These are phyloP conservation scores for Neurospora sp. DNA, from an alignment of 495 filamentous ascomycete genomes.

Conservation along the genomic window DNA sequence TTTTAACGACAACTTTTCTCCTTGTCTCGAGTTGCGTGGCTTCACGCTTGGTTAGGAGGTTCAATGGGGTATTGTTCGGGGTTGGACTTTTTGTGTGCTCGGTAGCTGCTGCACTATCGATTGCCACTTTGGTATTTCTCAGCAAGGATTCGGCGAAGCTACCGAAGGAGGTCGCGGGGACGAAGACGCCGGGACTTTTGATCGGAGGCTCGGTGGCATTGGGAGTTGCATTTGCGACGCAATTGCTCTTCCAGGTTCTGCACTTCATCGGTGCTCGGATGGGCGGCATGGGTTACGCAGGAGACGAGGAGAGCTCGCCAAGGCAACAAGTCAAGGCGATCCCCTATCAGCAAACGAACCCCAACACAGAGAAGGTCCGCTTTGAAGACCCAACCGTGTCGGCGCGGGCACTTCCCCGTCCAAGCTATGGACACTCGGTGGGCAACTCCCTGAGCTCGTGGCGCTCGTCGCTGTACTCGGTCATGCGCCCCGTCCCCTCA, in stretches of 20 bases:
- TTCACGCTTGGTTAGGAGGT: conserved; percentile 11
- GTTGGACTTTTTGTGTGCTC: conserved; percentile 24
- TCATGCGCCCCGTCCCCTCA: conserved; percentile 40
- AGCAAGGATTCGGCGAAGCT: conserved; percentile 17
- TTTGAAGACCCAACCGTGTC: conserved; percentile 6
- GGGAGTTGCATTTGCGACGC: conserved; percentile 29
- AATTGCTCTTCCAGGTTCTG: conserved; percentile 30
- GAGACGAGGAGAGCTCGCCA: conserved; percentile 17
- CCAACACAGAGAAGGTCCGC: conserved; percentile 16
- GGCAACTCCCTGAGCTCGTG: conserved; percentile 44
- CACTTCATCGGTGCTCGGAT: conserved; percentile 24
- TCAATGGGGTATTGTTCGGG: conserved; percentile 27
- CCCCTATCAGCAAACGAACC: conserved; percentile 33
- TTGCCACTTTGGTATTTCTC: conserved; percentile 27
- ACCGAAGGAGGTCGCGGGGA: conserved; percentile 21
- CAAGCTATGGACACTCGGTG: conserved; percentile 30
- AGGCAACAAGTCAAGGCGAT: conserved; percentile 33
- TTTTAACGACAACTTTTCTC: conserved; percentile 20
- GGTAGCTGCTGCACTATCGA: conserved; percentile 29
- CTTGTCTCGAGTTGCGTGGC: conserved; percentile 13
- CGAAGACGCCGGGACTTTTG: conserved; percentile 20
- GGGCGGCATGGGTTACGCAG: conserved; percentile 17
- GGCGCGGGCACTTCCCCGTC: conserved; percentile 24
- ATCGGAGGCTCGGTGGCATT: conserved; percentile 30
- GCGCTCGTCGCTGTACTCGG: conserved; percentile 42